Evolutionary conservation across 2,329 filamentous ascomycete species (phyloP).

Genomic region (Fusarium torreyae): DNA sequence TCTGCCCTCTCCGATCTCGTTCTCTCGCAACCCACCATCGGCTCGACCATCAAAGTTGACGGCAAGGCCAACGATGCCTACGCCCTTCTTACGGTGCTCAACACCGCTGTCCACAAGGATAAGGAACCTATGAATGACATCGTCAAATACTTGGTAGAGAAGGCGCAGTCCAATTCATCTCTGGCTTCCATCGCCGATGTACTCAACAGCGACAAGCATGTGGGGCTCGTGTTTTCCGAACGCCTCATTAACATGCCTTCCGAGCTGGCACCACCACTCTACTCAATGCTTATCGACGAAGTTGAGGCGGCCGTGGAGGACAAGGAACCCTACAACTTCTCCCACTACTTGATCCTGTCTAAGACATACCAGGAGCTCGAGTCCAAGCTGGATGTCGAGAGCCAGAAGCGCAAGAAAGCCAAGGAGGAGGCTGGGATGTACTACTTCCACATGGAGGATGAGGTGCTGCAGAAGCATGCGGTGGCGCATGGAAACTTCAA

Average conservation of each 20-base stretch:
- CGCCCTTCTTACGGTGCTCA: constrained; percentile 90
- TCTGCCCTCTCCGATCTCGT: constrained; percentile 90
- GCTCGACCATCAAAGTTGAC: constrained; percentile 97
- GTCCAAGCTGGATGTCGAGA: constrained; percentile 80
- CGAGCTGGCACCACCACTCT: constrained; percentile 93
- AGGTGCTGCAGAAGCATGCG: constrained; percentile 85
- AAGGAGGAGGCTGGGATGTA: constrained; percentile 75
- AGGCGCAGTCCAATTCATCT: constrained; percentile 67
- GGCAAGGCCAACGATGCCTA: constrained; percentile 94
- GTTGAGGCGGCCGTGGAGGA: constrained; percentile 90
- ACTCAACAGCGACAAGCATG: constrained; percentile 69
- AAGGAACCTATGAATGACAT: constrained; percentile 81
- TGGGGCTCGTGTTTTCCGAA: constrained; percentile 92
- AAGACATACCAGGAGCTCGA: constrained; percentile 94
- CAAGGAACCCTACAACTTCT: constrained; percentile 92
- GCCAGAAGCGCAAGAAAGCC: constrained; percentile 74
- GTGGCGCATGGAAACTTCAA: constrained; percentile 78
- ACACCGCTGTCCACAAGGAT: constrained; percentile 82
- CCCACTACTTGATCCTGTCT: constrained; percentile 91
- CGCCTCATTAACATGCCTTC: constrained; percentile 97
- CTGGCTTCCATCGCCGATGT: constrained; percentile 72
- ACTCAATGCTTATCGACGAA: constrained; percentile 94
- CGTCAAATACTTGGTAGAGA: constrained; percentile 77
- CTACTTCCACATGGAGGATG: constrained; percentile 97
- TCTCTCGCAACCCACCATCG: constrained; percentile 87